Base-by-base conservation (phyloP, 371 early-diverging fungal species). In the Rhizopus arrhizus region DNA sequence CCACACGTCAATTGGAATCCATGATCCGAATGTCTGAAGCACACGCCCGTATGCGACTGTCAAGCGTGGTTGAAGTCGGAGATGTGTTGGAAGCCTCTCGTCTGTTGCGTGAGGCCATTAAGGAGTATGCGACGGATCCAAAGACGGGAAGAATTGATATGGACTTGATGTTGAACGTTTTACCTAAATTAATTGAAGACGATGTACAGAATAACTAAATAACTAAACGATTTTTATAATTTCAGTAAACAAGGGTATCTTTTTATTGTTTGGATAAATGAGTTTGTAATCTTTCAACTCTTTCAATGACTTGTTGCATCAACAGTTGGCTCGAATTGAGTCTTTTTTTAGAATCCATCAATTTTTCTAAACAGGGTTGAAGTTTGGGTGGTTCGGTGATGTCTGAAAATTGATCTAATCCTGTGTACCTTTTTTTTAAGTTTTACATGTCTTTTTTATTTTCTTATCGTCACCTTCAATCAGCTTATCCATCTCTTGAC, bases 1-100 rank as follows among this genome's bases (percentile, higher is more conserved):
- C 99, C 0, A 99, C 99, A 3, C 87, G 99, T 58, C 99, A 99
- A 78, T 83, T 99, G 35, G 99, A 99, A 84, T 94, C 95, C 28
- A 91, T 99, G 91, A 97, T 99, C 66, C 91, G 99, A 50, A 85
- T 99, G 72, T 81, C 97, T 16, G 99, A 99, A 73, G 99, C 99
- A 3, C 97, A 97, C 68, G 99, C 99, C 56, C 86, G 88, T 65
- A 93, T 99, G 95, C 84, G 94, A 35, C 70, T 96, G 29, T 88
- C 90, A 7, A 31, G 64, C 3, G 65, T 70, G 0, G 96, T 98
- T 0, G 91, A 92, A 22, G 70, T 77, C 8, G 53, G 58, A 16
- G 98, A 98, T 74, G 97, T 96, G 0, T 65, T 77, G 12, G 95
- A 95, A 74, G 97, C 97, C 0, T 81, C 87, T 33, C 79, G 90